Evolutionary conservation across 225 moss, liverwort and hornwort genomes (phyloP).

Genomic region (Rhytidiadelphus loreus): DNA sequence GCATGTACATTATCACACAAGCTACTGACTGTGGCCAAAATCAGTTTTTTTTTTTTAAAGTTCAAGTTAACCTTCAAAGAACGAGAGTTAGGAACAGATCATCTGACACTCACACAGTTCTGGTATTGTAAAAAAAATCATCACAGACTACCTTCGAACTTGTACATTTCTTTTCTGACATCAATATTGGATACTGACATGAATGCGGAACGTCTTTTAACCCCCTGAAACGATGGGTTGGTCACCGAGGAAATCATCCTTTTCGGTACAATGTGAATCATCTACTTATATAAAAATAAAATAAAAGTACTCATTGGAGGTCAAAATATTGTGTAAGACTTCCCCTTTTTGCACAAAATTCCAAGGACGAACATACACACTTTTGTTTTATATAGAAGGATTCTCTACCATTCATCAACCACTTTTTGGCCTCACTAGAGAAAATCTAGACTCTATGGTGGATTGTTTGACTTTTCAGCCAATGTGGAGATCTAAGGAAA

Average conservation of each 20-base stretch:
- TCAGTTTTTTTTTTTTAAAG: neutral
- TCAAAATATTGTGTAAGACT: neutral
- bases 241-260: neutral
- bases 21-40: neutral
- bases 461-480: too few species aligned
- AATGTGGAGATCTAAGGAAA: too few species aligned
- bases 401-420: rapidly evolving
- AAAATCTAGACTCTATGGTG: too few species aligned
- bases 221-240: neutral
- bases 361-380: neutral
- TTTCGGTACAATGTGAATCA: neutral
- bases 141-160: neutral
- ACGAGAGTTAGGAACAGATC: neutral
- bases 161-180: neutral
- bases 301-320: neutral
- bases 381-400: rapidly evolving
- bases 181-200: neutral
- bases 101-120: neutral
- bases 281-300: neutral
- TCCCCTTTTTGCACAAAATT: neutral
- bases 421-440: too few species aligned
- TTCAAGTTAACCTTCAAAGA: too few species aligned
- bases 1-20: neutral
- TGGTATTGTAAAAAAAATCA: neutral
- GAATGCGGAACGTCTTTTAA: neutral